Percentiles rank a stretch among this genome's conserved stretches.
Conservation (phyloP, 2,329 filamentous ascomycete genomes). For the Alternaria panax region DNA sequence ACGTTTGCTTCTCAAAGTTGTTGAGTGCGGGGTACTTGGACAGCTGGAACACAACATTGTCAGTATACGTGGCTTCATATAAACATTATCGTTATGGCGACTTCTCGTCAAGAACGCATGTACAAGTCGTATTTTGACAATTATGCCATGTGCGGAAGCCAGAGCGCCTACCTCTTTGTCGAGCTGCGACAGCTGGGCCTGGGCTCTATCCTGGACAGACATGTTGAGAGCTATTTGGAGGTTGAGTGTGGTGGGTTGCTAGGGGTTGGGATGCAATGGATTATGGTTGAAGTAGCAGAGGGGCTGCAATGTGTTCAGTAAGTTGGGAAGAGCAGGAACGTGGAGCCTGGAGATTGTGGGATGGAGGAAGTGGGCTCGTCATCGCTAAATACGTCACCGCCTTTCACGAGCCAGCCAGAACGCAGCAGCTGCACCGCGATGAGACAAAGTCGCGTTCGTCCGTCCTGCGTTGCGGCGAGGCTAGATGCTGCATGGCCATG, state of each 20-base stretch:
- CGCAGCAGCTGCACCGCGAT: constrained; percentile 10
- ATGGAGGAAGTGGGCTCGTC: constrained; percentile 38
- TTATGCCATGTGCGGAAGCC: constrained; percentile 14
- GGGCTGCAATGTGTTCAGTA: constrained; percentile 25
- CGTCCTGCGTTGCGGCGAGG: constrained; percentile 9
- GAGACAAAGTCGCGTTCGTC: constrained; percentile 6
- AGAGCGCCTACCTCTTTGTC: constrained; percentile 76
- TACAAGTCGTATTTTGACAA: constrained; percentile 14
- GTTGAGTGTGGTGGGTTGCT: constrained; percentile 10
- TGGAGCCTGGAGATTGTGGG: constrained; percentile 39
- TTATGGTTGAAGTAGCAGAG: constrained; percentile 9
- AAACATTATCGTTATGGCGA: not conserved
- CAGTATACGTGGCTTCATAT: constrained; percentile 23
- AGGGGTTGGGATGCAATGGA: constrained; percentile 9
- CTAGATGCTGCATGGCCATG: not conserved
- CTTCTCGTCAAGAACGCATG: not conserved
- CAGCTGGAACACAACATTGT: constrained; percentile 62
- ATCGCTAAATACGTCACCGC: constrained; percentile 47
- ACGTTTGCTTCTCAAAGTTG: constrained; percentile 85
- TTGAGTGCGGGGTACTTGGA: constrained; percentile 84
- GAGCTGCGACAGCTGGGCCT: constrained; percentile 78
- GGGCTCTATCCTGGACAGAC: constrained; percentile 79
- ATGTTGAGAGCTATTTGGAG: constrained; percentile 57
- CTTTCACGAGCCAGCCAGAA: constrained; percentile 43
- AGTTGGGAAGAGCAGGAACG: constrained; percentile 21